Evolutionary conservation across 768 basidiomycete genomes (phyloP).

Genomic region (Lactarius evosmus): DNA sequence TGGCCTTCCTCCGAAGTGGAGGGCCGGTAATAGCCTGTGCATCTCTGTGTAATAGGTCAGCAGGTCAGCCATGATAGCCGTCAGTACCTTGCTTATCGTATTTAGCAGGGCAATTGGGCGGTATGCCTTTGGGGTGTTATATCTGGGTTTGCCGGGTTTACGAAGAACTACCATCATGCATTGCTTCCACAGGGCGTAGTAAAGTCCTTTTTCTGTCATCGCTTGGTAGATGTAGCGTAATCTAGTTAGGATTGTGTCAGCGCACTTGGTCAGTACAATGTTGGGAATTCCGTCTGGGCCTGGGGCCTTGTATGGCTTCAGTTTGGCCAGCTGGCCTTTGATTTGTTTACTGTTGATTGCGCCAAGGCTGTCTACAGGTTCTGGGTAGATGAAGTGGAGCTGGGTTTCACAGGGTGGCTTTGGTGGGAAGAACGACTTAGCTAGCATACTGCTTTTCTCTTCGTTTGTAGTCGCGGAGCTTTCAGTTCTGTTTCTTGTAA

Average conservation of each 20-base stretch:
- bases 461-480: slow-evolving; percentile 4
- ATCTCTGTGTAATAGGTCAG: too few species aligned
- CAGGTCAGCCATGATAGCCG: too few species aligned
- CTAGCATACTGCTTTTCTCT: slow-evolving; percentile 27
- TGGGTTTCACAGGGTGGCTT: too few species aligned
- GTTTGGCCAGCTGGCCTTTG: slow-evolving; percentile 28
- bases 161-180: neutral
- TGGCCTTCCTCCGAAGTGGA: too few species aligned
- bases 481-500: neutral
- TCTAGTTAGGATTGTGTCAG: slow-evolving; percentile 30
- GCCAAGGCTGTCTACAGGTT: too few species aligned
- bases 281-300: slow-evolving; percentile 38
- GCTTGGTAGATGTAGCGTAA: slow-evolving; percentile 26
- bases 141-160: too few species aligned
- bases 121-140: neutral
- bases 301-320: slow-evolving; percentile 40
- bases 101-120: neutral
- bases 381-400: too few species aligned
- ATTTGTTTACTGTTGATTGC: slow-evolving; percentile 35
- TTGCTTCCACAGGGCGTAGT: neutral
- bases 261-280: slow-evolving; percentile 33
- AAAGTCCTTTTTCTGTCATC: neutral
- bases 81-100: too few species aligned
- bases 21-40: slow-evolving; percentile 20
- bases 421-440: slow-evolving; percentile 34